These are phyloP conservation scores for Endoconidiophora polonica DNA, from an alignment of 2,329 filamentous ascomycete genomes.

Conservation along the genomic window DNA sequence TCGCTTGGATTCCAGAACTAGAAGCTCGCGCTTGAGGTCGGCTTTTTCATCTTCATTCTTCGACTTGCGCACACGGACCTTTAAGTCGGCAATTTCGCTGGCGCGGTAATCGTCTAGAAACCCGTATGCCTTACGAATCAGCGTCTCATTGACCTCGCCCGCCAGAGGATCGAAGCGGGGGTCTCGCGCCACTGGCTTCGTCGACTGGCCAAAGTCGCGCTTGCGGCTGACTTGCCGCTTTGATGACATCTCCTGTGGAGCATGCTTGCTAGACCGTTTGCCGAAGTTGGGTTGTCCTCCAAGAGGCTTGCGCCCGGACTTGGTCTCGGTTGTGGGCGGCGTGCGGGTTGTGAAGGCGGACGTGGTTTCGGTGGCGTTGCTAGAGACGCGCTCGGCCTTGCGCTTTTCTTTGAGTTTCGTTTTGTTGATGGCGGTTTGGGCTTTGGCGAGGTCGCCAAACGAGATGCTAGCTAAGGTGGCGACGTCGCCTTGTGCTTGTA, in stretches of 20 bases:
- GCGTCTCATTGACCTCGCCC: conserved; percentile 35
- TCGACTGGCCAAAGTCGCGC: conserved; percentile 43
- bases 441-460: conserved; percentile 80
- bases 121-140: conserved; percentile 56
- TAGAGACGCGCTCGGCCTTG: conserved; percentile 12
- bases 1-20: conserved; percentile 63
- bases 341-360: conserved; percentile 16
- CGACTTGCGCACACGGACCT: conserved; percentile 44
- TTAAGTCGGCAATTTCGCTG: conserved; percentile 64
- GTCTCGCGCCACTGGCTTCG: conserved; percentile 51
- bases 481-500: background rate
- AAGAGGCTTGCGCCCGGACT: conserved; percentile 17
- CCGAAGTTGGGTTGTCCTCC: background rate
- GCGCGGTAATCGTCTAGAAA: conserved; percentile 80
- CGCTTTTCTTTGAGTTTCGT: conserved; percentile 17
- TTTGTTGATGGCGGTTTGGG: conserved; percentile 48
- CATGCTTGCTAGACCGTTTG: conserved; percentile 53
- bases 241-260: conserved; percentile 65
- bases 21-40: conserved; percentile 52
- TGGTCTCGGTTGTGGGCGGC: conserved; percentile 23
- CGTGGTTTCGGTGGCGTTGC: conserved; percentile 11
- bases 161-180: conserved; percentile 67
- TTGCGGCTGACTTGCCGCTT: conserved; percentile 70
- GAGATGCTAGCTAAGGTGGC: conserved; percentile 44
- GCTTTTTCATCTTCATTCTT: conserved; percentile 52